A percentile compares a stretch with the other conserved stretches of the same genome.
Conservation (phyloP, 2,329 filamentous ascomycete genomes). For the Trichoderma atroviride region DNA sequence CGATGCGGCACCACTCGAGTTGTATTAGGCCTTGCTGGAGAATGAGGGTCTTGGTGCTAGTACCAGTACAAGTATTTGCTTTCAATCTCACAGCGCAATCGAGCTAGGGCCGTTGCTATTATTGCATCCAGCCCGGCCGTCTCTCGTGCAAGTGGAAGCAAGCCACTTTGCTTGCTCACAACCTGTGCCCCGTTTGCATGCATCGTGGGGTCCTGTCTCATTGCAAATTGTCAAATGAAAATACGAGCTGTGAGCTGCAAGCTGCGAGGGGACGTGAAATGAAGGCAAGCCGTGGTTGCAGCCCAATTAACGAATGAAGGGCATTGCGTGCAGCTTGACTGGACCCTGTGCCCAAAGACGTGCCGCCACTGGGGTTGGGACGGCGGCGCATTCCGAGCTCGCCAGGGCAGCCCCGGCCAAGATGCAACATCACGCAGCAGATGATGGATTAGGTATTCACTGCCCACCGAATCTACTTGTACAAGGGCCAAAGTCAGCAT, state of each 20-base stretch:
- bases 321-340: neutral
- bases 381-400: constrained; percentile 13
- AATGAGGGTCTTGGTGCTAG: neutral
- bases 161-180: neutral
- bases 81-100: neutral
- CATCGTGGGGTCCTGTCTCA: neutral
- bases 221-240: neutral
- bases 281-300: neutral
- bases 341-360: constrained; percentile 15
- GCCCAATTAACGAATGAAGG: neutral
- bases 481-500: neutral
- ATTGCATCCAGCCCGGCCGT: neutral
- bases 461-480: neutral
- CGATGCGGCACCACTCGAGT: neutral
- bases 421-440: neutral
- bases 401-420: neutral
- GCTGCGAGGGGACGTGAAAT: constrained; percentile 2
- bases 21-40: neutral
- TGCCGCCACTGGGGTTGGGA: neutral
- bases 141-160: neutral
- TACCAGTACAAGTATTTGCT: neutral
- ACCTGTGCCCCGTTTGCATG: neutral
- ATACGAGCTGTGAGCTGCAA: neutral
- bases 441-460: neutral
- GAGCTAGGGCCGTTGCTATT: neutral